phyloP scores from a whole-genome alignment of 441 rosid species.

The Euphorbia celastroides region DNA sequence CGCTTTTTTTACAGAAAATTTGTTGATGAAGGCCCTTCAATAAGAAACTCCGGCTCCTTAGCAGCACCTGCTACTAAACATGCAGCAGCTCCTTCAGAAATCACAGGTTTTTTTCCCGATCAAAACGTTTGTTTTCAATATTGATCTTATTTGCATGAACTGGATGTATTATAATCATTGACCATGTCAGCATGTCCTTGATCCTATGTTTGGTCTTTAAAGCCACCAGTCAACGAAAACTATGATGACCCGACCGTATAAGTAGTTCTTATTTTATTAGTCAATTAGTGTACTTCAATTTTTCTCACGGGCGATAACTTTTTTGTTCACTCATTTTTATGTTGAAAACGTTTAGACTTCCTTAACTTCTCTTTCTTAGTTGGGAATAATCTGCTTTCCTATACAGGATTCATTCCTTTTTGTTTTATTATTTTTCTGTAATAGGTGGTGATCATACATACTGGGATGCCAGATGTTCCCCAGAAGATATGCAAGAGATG shows the following conservation, averaged over 20 bases:
- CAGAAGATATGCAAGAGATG: conserved; percentile 89
- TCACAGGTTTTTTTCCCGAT: conserved; percentile 35
- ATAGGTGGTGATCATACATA: conserved; percentile 38
- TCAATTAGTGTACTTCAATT: not conserved
- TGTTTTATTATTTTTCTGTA: conserved; percentile 14
- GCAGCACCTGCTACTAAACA: conserved; percentile 26
- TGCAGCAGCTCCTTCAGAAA: conserved; percentile 19
- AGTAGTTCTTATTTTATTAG: not conserved
- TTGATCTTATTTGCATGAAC: not conserved
- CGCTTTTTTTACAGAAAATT: conserved; percentile 45
- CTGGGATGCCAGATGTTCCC: conserved; percentile 68
- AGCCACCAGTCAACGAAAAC: not conserved
- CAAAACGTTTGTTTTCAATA: not conserved
- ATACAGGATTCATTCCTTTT: conserved; percentile 8
- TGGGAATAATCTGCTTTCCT: not conserved
- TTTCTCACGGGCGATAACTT: not conserved
- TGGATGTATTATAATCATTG: not conserved
- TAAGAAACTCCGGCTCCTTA: conserved; percentile 14
- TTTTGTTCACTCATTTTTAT: not conserved
- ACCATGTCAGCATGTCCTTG: not conserved
- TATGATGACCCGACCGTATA: not conserved
- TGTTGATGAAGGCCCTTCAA: conserved; percentile 39
- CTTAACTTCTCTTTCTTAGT: not conserved
- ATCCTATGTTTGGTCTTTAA: not conserved
- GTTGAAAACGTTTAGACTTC: not conserved